Percentiles rank a stretch among this genome's conserved stretches.
These are phyloP conservation scores for Knoxia roxburghii DNA, from an alignment of 257 asterid genomes.

Conservation along the genomic window DNA sequence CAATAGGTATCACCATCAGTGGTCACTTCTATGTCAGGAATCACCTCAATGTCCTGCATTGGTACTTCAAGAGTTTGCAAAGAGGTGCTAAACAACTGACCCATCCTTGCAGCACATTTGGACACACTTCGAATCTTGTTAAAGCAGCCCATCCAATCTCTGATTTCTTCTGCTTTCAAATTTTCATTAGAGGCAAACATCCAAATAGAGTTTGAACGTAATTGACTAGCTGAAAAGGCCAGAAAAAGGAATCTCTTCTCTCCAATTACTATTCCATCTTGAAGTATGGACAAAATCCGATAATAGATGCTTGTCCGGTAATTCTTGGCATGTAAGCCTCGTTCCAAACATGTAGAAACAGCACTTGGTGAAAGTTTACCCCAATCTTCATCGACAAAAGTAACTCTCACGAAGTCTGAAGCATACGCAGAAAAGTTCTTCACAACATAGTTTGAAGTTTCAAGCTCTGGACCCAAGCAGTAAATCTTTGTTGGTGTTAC, in stretches of 20 bases:
- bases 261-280: conserved; percentile 71
- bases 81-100: conserved; percentile 86
- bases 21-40: conserved; percentile 66
- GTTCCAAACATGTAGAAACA: conserved; percentile 40
- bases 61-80: conserved; percentile 56
- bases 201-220: conserved; percentile 88
- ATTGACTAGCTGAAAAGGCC: conserved; percentile 91
- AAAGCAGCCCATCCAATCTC: conserved; percentile 97
- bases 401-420: conserved; percentile 75
- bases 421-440: conserved; percentile 68
- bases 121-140: conserved; percentile 66
- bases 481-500: conserved; percentile 77
- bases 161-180: conserved; percentile 58
- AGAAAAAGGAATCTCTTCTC: conserved; percentile 64
- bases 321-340: conserved; percentile 66
- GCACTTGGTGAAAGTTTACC: conserved; percentile 51
- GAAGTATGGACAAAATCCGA: conserved; percentile 61
- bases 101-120: conserved; percentile 97
- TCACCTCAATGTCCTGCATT: conserved; percentile 42
- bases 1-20: conserved; percentile 67
- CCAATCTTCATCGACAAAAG: conserved; percentile 98
- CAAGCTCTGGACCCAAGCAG: conserved; percentile 93
- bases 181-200: conserved; percentile 89
- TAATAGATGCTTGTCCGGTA: conserved; percentile 48
- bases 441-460: conserved; percentile 76